Evolutionary conservation across 805 yeast species (phyloP).

Genomic region (Kodamaea restingae): DNA sequence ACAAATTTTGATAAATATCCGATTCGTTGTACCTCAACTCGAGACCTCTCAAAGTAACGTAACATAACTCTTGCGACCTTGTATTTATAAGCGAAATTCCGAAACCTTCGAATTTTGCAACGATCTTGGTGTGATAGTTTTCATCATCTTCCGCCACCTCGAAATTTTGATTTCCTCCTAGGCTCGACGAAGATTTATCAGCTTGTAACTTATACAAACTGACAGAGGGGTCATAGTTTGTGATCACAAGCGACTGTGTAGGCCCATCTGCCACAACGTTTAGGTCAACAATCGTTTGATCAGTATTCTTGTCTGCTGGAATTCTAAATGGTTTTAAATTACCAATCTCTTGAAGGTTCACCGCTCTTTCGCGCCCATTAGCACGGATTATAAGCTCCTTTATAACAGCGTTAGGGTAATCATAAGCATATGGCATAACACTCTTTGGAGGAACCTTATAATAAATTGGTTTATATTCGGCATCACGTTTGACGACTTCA

Average conservation of each 20-base stretch:
- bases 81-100: slow-evolving; percentile 82
- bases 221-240: slow-evolving; percentile 73
- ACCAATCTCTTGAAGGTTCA: slow-evolving; percentile 92
- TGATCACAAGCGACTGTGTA: slow-evolving; percentile 78
- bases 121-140: slow-evolving; percentile 47
- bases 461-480: slow-evolving; percentile 68
- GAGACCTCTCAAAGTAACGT: slow-evolving; percentile 75
- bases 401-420: slow-evolving; percentile 83
- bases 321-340: slow-evolving; percentile 80
- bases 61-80: slow-evolving; percentile 71
- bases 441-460: slow-evolving; percentile 83
- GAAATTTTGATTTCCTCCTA: slow-evolving; percentile 37
- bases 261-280: slow-evolving; percentile 97
- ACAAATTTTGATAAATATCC: slow-evolving; percentile 73
- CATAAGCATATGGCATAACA: slow-evolving; percentile 98
- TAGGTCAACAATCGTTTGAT: slow-evolving; percentile 64
- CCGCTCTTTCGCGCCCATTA: slow-evolving; percentile 68
- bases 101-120: slow-evolving; percentile 72
- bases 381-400: slow-evolving; percentile 75
- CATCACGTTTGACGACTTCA: slow-evolving; percentile 44
- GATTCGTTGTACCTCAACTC: slow-evolving; percentile 81
- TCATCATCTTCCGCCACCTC: slow-evolving; percentile 54
- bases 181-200: slow-evolving; percentile 21
- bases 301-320: slow-evolving; percentile 42
- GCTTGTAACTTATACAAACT: slow-evolving; percentile 64